Conservation (phyloP, 2,329 filamentous ascomycete species). For the Hypoxylon sp. region DNA sequence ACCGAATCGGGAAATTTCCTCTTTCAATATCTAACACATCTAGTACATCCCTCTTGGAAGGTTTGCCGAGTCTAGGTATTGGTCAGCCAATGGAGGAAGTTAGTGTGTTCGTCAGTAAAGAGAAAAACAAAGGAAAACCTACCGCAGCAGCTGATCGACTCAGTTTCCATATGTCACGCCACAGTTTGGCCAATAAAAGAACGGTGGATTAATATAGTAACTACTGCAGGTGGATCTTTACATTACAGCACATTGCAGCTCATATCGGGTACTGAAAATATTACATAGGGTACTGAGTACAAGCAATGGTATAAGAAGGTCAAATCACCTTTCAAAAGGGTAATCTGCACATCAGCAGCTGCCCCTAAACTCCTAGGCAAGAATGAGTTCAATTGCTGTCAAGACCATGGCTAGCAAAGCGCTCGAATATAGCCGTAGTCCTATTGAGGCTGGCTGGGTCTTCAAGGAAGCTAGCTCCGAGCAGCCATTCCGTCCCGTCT, state of each 20-base stretch:
- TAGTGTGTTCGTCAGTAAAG: background rate
- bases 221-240: background rate
- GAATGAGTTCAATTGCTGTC: background rate
- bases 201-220: background rate
- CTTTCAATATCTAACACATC: background rate
- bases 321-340: background rate
- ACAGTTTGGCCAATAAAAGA: background rate
- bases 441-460: constrained; percentile 9
- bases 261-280: background rate
- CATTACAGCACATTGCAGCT: background rate
- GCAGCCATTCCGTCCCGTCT: constrained; percentile 10
- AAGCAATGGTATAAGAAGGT: background rate
- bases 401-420: background rate
- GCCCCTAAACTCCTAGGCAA: background rate
- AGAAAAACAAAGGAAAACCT: background rate
- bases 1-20: background rate
- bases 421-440: constrained; percentile 3
- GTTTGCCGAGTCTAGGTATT: background rate
- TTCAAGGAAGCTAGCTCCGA: constrained; percentile 16
- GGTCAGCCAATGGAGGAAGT: background rate
- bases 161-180: background rate
- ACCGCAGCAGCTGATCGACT: background rate
- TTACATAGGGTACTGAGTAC: background rate
- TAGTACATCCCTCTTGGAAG: background rate
- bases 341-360: background rate